Evolutionary conservation across 345 rosid genomes (phyloP), one percentile per base, ranked within the genome.

Genomic region (Gossypium longicalyx): DNA sequence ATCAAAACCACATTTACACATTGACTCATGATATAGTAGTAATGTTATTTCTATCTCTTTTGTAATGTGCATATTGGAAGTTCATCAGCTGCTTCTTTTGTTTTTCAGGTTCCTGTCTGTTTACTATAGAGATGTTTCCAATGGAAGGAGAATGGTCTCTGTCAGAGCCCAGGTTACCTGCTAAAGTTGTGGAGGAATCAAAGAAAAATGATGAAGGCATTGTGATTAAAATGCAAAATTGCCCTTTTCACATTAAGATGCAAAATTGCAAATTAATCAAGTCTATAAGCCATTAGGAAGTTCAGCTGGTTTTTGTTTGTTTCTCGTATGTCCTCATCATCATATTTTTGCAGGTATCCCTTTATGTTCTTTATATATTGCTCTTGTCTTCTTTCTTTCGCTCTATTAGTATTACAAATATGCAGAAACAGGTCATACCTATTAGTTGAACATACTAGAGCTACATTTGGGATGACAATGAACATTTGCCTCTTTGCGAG

Each of bases 151-250:
- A 84, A 56, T 81, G 76, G 82, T 83, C 49, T 82, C 92, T 44
- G 85, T 91, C 29, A 88, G 90, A 82, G 95, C 98, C 47, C 98
- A 94, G 86, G 94, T 94, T 60, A 89, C 94, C 99, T 45, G 93
- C 81, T 51, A 89, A 87, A 84, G 98, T 90, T 62, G 83, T 19
- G 70, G 91, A 92, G 77, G 89, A 48, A 51, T 90, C 97, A 20
- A 94, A 89, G 93, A 94, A 94, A 76, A 38, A 67, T 51, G 98
- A 92, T 44, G 97, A 94, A 81, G 98, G 98, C 41, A 83, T 94
- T 23, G 77, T 86, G 2, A 96, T 91, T 61, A 92, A 94, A 90
- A 27, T 27, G 29, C 29, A 27, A 27, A 27, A 3, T 27, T 27
- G 29, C 29, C 29, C 29, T 27, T 27, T 27, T 27, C 29, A 27